Base-by-base conservation (phyloP, 2,329 filamentous ascomycete genomes). In the Aureobasidium sp. region DNA sequence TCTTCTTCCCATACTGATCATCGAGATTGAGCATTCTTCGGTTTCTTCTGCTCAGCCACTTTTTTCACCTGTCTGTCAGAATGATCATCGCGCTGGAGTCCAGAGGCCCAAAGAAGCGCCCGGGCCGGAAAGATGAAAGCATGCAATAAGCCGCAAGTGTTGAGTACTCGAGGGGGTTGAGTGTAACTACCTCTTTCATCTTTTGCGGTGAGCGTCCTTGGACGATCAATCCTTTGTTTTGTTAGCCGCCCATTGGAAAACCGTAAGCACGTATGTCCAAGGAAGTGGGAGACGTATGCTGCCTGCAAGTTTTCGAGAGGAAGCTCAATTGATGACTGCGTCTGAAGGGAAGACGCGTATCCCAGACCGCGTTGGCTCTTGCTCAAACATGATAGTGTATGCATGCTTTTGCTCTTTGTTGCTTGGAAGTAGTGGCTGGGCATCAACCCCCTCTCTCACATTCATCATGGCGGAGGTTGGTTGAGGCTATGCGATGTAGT, bases 101-200 rank as follows among this genome's bases (percentile, higher is more conserved):
- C 11, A 19, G 34, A 27, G 8, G n/a, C 37, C 32, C n/a, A 34
- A 17, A 17, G 22, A 38, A 39, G 24, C 34, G 45, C 45, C 17
- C 2, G 10, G 34, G 17, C 17, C 34, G 45, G 34, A 39, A 22
- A 25, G 16, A 21, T 17, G 45, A 34, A n/a, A 38, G 44, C 17
- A 49, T 49, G 34, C 45, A 39, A 38, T 14, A 17, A 49, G 45
- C 45, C 45, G 45, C 34, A 22, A 39, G 34, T 39, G 45, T 49
- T 49, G 45, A 49, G 45, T 3, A 21, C n/a, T 38, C 34, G 45
- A 38, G 34, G 30, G 17, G 3, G 6, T 2, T 30, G 32, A 27
- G 45, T 30, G 45, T 39, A 49, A 21, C 34, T 39, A 29, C 44
- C 34, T 37, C 32, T 49, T 49, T 39, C 34, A 16, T 39, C 10